Percentiles rank a stretch among this genome's conserved stretches.
Evolutionary conservation across 1,139 yeast species (phyloP).

Genomic region (Debaryomyces coudertii): DNA sequence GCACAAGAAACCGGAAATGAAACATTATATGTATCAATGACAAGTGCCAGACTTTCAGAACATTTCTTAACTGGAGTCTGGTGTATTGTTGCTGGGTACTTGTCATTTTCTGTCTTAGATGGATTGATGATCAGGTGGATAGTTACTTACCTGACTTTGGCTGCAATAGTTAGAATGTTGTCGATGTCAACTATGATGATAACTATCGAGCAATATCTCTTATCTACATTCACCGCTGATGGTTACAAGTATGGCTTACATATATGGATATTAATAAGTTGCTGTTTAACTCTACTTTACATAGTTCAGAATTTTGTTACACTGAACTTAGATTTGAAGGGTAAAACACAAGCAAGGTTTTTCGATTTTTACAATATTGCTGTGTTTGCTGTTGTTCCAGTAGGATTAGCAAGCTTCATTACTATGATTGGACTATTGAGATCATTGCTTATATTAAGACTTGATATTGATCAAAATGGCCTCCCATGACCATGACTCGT

Average conservation of each 20-base stretch:
- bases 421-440: conserved; percentile 86
- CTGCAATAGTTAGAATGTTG: conserved; percentile 83
- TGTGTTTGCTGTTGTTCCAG: conserved; percentile 96
- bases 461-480: conserved; percentile 57
- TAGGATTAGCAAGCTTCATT: conserved; percentile 89
- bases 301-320: conserved; percentile 89
- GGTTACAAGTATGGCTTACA: conserved; percentile 70
- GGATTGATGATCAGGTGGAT: conserved; percentile 94
- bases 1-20: conserved; percentile 16
- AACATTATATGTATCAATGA: conserved; percentile 29
- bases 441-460: conserved; percentile 70
- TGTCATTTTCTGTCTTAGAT: conserved; percentile 82
- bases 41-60: conserved; percentile 67
- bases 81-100: conserved; percentile 85
- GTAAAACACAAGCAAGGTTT: conserved; percentile 55
- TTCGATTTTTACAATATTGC: conserved; percentile 83
- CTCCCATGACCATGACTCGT: not conserved
- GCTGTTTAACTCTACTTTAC: conserved; percentile 80
- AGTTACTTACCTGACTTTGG: conserved; percentile 83
- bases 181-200: conserved; percentile 78
- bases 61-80: conserved; percentile 73
- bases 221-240: conserved; percentile 57
- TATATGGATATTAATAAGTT: conserved; percentile 88
- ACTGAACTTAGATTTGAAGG: conserved; percentile 68
- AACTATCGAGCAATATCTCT: conserved; percentile 68